Percentiles rank a stretch among this genome's conserved stretches.
These are phyloP conservation scores for Peronospora tabacina DNA, from an alignment of 352 stramenopile species.

Conservation along the genomic window DNA sequence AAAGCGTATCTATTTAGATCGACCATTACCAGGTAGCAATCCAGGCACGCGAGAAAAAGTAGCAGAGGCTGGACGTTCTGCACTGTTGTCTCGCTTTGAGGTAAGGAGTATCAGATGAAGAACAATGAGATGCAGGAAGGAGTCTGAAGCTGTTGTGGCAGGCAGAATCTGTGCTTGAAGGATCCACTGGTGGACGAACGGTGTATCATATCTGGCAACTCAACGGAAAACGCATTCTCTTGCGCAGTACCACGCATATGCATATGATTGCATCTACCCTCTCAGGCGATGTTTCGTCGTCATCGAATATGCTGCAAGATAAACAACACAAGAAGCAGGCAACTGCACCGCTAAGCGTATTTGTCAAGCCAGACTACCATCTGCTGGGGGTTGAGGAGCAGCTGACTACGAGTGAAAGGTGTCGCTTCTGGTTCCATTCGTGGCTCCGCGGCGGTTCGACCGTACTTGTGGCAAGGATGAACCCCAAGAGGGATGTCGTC, in stretches of 20 bases:
- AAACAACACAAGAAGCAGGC: slow-evolving; percentile 3
- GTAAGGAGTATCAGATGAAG: slow-evolving; percentile 9
- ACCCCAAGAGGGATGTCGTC: slow-evolving; percentile 28
- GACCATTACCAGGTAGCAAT: slow-evolving; percentile 22
- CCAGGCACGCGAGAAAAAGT: slow-evolving; percentile 33
- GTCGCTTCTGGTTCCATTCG: slow-evolving; percentile 64
- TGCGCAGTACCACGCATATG: slow-evolving; percentile 44
- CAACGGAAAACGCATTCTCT: slow-evolving; percentile 41
- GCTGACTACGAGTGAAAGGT: slow-evolving; percentile 51
- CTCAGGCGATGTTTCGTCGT: neutral
- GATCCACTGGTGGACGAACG: slow-evolving; percentile 22
- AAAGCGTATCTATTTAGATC: slow-evolving; percentile 57
- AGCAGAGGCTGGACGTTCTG: slow-evolving; percentile 17
- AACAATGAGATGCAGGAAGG: neutral
- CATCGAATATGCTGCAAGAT: slow-evolving; percentile 4
- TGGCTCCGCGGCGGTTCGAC: slow-evolving; percentile 62
- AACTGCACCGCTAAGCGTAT: slow-evolving; percentile 39
- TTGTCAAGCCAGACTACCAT: slow-evolving; percentile 65
- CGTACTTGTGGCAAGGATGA: slow-evolving; percentile 42
- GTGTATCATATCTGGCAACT: slow-evolving; percentile 69
- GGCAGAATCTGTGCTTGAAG: slow-evolving; percentile 18
- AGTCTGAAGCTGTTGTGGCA: slow-evolving; percentile 6
- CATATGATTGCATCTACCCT: neutral
- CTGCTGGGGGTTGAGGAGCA: slow-evolving; percentile 45
- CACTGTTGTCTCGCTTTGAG: slow-evolving; percentile 26